Evolutionary conservation across 164 flowering plant species (phyloP).

Genomic region (Vitis cinerea): DNA sequence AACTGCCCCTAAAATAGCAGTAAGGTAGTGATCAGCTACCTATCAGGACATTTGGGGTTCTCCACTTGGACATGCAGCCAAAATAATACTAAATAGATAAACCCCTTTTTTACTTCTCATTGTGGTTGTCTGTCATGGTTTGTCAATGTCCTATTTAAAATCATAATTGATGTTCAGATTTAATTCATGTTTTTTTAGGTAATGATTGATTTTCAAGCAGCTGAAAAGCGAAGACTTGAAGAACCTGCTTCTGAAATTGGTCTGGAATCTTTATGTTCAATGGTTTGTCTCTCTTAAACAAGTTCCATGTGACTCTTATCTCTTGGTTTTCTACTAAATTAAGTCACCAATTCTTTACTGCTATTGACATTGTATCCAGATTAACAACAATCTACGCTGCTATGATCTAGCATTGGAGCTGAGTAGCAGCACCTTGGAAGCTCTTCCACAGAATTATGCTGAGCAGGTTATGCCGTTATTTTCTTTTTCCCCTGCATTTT

Average conservation of each 20-base stretch:
- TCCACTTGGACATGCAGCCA: too few relatives aligned
- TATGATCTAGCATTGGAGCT: conserved; percentile 98
- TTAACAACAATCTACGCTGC: conserved; percentile 94
- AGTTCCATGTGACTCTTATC: background rate
- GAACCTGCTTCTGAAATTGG: conserved; percentile 98
- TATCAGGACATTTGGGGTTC: too few relatives aligned
- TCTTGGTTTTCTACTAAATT: background rate
- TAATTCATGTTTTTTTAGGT: conserved; percentile 44
- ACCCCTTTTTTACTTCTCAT: background rate
- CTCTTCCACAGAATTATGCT: conserved; percentile 88
- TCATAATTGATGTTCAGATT: background rate
- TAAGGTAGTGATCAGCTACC: too few relatives aligned
- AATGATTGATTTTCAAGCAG: conserved; percentile 98
- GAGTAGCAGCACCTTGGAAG: conserved; percentile 80
- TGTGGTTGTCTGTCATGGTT: background rate
- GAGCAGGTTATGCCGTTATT: conserved; percentile 60
- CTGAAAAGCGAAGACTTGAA: conserved; percentile 83
- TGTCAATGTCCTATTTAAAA: too few relatives aligned
- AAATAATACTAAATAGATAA: too few relatives aligned
- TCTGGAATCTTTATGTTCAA: conserved; percentile 87
- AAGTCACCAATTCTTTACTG: background rate
- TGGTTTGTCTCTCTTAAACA: conserved; percentile 51
- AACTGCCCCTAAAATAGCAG: too few relatives aligned
- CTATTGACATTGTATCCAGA: conserved; percentile 37
- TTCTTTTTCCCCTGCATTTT: background rate